phyloP scores from a whole-genome alignment of 2,329 filamentous ascomycete species.

The Ophiostoma populinum region DNA sequence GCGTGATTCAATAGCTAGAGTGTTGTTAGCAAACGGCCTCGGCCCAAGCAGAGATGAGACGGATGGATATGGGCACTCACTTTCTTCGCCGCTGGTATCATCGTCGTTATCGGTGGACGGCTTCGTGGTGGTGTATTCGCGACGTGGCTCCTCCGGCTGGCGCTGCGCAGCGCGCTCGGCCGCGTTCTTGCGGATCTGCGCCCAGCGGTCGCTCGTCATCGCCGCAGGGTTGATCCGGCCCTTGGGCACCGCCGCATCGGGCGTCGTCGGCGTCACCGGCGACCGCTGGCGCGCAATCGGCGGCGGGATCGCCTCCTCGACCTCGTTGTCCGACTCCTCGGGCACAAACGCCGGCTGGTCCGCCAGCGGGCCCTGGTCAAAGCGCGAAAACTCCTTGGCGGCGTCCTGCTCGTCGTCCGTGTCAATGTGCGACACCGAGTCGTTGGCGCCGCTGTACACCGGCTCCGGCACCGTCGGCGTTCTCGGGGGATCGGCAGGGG shows the following conservation, averaged over 20 bases:
- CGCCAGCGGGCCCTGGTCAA: slow-evolving; percentile 74
- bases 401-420: slow-evolving; percentile 41
- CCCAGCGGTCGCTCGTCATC: slow-evolving; percentile 62
- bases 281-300: slow-evolving; percentile 30
- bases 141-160: slow-evolving; percentile 46
- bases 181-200: slow-evolving; percentile 88
- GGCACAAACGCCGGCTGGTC: slow-evolving; percentile 74
- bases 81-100: slow-evolving; percentile 90
- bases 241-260: slow-evolving; percentile 5
- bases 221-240: slow-evolving; percentile 15
- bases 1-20: slow-evolving; percentile 79
- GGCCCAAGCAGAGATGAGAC: slow-evolving; percentile 3
- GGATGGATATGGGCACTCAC: slow-evolving; percentile 33
- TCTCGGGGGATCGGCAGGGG: slow-evolving; percentile 3
- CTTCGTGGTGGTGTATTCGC: slow-evolving; percentile 37
- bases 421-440: slow-evolving; percentile 40
- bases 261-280: slow-evolving; percentile 3
- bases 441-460: slow-evolving; percentile 26
- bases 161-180: slow-evolving; percentile 57
- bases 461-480: slow-evolving; percentile 17
- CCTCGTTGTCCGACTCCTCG: slow-evolving; percentile 31
- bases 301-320: slow-evolving; percentile 31
- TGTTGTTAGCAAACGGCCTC: slow-evolving; percentile 13
- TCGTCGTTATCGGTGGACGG: slow-evolving; percentile 47
- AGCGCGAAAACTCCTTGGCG: slow-evolving; percentile 44